Evolutionary conservation across 495 filamentous ascomycete species (phyloP), one percentile per base, ranked within the genome.

Genomic region (Daldinia vernicosa): DNA sequence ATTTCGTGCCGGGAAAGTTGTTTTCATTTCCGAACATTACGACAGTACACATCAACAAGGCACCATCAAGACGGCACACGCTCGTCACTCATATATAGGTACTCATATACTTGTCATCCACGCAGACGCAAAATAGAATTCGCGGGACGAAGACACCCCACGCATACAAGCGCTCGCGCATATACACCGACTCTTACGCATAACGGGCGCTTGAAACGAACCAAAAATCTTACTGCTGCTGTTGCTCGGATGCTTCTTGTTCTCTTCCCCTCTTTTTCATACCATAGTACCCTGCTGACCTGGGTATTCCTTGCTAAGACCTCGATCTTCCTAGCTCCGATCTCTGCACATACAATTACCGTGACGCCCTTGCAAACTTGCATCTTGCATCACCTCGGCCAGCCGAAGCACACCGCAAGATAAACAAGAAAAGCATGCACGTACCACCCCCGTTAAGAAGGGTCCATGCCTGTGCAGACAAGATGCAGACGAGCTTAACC

Each of bases 1-100:
- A 30, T 52, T 66, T 73, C 27, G 56, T 59, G 35, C 70, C 70
- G 66, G 70, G 70, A 73, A 73, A 63, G 45, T 32, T 69, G 15
- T 57, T 69, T 69, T 73, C 70, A 73, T 73, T 73, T 73, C 70
- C 70, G 70, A 53, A 58, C 37, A 73, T 63, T 73, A 73, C 70
- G 66, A 73, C 70, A 63, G 70, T 73, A 73, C 66, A 62, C 33
- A 65, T 72, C 50, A 66, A 65, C 65, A 72, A 69, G 39, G 51
- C 65, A 69, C 65, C 65, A 59, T 64, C 24, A 26, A 47, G 58
- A 68, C 26, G 37, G 39, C 26, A 39, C 53, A 60, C 26, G 19
- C 26, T 55, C 47, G 9, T 47, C 9, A 47, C 9, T 47, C 22
- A 40, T 14, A 14, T 24, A 47, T 27, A n/a, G 47, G 40, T 50